Percentiles rank a stretch among this genome's conserved stretches.
These are phyloP conservation scores for Aspergillus caelatus DNA, from an alignment of 2,329 filamentous ascomycete species.

Conservation along the genomic window DNA sequence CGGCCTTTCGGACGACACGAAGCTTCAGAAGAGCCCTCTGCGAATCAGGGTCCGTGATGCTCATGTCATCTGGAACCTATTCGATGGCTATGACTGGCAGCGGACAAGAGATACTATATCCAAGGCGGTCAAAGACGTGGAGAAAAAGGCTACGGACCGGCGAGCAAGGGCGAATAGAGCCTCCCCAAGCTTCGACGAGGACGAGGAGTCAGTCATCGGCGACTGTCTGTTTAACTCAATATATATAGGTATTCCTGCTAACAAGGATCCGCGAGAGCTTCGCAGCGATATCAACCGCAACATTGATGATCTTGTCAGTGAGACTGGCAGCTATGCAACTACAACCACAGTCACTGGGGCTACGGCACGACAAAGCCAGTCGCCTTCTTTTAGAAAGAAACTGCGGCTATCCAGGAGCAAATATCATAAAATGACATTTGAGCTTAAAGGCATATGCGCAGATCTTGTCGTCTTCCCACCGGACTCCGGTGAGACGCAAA, in stretches of 20 bases:
- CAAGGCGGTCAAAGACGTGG: constrained; percentile 85
- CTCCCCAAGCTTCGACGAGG: constrained; percentile 58
- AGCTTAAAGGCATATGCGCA: constrained; percentile 79
- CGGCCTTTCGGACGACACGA: constrained; percentile 63
- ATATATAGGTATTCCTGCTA: constrained; percentile 89
- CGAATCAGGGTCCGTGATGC: constrained; percentile 80
- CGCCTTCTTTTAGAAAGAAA: constrained; percentile 53
- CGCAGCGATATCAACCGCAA: constrained; percentile 83
- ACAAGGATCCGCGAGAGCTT: constrained; percentile 80
- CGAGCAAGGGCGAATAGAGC: constrained; percentile 61
- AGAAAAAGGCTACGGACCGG: constrained; percentile 77
- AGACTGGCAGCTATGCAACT: constrained; percentile 86
- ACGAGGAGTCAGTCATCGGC: constrained; percentile 84
- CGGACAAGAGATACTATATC: constrained; percentile 82
- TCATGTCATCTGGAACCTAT: constrained; percentile 95
- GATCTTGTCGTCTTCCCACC: constrained; percentile 82
- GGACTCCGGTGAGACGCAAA: constrained; percentile 77
- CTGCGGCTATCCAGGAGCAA: constrained; percentile 82
- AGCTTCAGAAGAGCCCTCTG: constrained; percentile 69
- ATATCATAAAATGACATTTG: constrained; percentile 93
- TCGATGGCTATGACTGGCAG: constrained; percentile 97
- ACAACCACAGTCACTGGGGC: constrained; percentile 59
- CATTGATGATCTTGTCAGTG: constrained; percentile 81
- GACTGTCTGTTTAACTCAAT: constrained; percentile 99
- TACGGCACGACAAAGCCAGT: constrained; percentile 39